Evolutionary conservation across 805 yeast genomes (phyloP).

Genomic region (Candida namnaoensis): DNA sequence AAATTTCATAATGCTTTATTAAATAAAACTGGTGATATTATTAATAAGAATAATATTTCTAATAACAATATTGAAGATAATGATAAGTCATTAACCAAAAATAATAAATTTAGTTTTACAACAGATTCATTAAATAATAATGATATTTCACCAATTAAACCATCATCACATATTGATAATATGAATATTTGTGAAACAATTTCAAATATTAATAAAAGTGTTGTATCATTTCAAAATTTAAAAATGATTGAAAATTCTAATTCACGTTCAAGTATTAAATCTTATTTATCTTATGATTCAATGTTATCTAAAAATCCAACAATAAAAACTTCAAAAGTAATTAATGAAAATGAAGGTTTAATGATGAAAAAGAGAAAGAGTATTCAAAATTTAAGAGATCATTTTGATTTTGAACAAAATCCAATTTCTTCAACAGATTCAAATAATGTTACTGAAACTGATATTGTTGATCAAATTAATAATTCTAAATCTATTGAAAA

Average conservation of each 20-base stretch:
- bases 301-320: constrained; percentile 26
- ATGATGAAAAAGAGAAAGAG: background rate
- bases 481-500: no score
- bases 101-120: constrained; percentile 13
- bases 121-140: constrained; percentile 1
- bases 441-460: background rate
- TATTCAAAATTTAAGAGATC: background rate
- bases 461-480: no score
- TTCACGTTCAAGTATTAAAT: no score
- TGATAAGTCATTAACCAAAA: no score
- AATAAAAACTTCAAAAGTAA: background rate
- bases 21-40: constrained; percentile 15
- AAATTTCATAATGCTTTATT: constrained; percentile 34
- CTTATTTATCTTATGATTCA: constrained; percentile 56
- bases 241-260: constrained; percentile 1
- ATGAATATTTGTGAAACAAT: constrained; percentile 19
- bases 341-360: background rate
- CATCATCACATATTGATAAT: constrained; percentile 16
- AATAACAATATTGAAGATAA: no score
- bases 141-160: background rate
- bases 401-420: background rate
- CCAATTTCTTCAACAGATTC: no score
- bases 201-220: constrained; percentile 16
- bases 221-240: constrained; percentile 8
- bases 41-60: no score